Evolutionary conservation across 768 basidiomycete species (phyloP), one percentile per base, ranked within the genome.

Genomic region (Cyathus striatus): DNA sequence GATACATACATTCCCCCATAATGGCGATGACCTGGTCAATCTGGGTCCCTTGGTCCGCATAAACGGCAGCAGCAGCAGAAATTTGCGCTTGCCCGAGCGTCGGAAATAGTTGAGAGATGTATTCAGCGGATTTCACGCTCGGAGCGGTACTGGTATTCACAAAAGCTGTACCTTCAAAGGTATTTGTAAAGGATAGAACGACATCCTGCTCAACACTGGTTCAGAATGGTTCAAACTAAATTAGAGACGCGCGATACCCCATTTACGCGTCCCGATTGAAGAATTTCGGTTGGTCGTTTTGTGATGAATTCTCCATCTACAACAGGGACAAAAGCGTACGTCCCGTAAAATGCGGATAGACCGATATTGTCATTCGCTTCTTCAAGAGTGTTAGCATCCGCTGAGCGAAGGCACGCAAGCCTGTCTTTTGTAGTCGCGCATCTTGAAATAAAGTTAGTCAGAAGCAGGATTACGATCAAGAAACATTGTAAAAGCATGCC

Each of bases 71-170:
- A 14, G 58, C 57, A 10, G 44, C 47, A 1, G 47, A 37, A 6
- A 59, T 52, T 23, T 71, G 54, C 6, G 38, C 42, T 6, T 51
- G 22, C 1, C 51, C 53, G 10, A 75, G 46, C 2, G 55, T 47
- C 0, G 75, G 73, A 52, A 70, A 75, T 14, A 75, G 51, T 3
- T 59, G 44, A 1, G 55, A 42, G 14, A 67, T 58, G 30, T 69
- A 75, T 1, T 61, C 43, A 1, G 59, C 26, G 5, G 54, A 32
- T 34, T 57, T 49, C 9, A 62, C 53, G 7, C 55, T 58, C 12
- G 53, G 41, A 6, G 57, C 47, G 0, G 56, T 56, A 7, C 40
- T 54, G 23, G 49, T 51, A 37, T 70, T 43, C 1, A 75, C 70
- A 41, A 75, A 75, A n/a, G 43, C 35, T 2, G 32, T 21, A 1